Conservation (phyloP, 2,329 filamentous ascomycete species). For the Aspergillus sp. region DNA sequence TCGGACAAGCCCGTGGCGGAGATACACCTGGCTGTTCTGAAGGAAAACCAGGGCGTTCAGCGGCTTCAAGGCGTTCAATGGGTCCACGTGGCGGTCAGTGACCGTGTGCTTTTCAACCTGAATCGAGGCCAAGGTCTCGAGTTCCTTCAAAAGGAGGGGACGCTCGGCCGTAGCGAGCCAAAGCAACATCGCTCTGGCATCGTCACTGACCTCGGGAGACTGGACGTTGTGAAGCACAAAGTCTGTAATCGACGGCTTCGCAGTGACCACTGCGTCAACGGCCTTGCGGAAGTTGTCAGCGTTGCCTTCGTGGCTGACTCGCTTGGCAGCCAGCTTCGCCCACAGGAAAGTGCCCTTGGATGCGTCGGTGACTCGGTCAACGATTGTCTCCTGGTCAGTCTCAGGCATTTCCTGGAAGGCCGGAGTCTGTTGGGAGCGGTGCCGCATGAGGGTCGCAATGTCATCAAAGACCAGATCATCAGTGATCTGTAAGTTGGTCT, state of each 20-base stretch:
- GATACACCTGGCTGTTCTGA: slow-evolving; percentile 27
- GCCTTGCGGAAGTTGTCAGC: slow-evolving; percentile 20
- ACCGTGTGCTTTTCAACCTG: slow-evolving; percentile 24
- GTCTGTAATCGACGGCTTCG: slow-evolving; percentile 21
- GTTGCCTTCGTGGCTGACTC: slow-evolving; percentile 19
- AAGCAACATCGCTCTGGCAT: slow-evolving; percentile 25
- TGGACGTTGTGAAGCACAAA: slow-evolving; percentile 23
- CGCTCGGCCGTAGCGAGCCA: slow-evolving; percentile 33
- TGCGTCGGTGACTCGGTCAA: slow-evolving; percentile 26
- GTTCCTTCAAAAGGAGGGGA: slow-evolving; percentile 26
- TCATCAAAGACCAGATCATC: slow-evolving; percentile 31
- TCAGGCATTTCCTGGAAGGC: slow-evolving; percentile 20
- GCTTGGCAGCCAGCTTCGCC: slow-evolving; percentile 30
- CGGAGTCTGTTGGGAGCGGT: slow-evolving; percentile 16
- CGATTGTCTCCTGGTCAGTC: slow-evolving; percentile 24
- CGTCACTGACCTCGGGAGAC: slow-evolving; percentile 17
- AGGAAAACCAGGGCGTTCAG: slow-evolving; percentile 26
- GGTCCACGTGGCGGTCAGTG: slow-evolving; percentile 18
- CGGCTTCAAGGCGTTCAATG: slow-evolving; percentile 19
- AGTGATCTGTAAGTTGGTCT: slow-evolving; percentile 19
- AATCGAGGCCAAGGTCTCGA: slow-evolving; percentile 23
- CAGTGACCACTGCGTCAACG: slow-evolving; percentile 19
- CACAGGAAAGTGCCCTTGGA: slow-evolving; percentile 33
- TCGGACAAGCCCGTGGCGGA: slow-evolving; percentile 31
- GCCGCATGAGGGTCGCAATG: slow-evolving; percentile 25